phyloP scores from a whole-genome alignment of 768 basidiomycete genomes.

The Auricularia auricula-judae region DNA sequence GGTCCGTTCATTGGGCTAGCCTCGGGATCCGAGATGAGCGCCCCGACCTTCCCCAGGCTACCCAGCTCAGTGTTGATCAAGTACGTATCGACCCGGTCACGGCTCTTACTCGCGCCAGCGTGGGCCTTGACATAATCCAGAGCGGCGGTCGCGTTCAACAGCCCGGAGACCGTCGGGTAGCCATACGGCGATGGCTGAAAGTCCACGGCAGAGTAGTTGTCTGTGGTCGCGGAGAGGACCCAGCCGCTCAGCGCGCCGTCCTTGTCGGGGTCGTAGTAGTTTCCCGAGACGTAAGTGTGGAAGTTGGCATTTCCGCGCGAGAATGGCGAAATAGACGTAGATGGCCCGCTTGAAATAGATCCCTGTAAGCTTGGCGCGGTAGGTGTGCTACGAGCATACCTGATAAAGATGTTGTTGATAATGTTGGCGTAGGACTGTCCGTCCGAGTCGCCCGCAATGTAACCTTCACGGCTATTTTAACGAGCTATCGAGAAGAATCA shows the following conservation, averaged over 20 bases:
- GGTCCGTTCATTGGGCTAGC: slow-evolving; percentile 21
- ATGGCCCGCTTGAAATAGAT: slow-evolving; percentile 15
- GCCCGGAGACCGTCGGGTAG: slow-evolving; percentile 21
- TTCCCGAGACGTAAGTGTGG: slow-evolving; percentile 24
- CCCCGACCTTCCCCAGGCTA: slow-evolving; percentile 24
- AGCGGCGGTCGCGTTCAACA: slow-evolving; percentile 22
- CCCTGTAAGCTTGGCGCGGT: background rate
- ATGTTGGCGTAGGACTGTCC: slow-evolving; percentile 25
- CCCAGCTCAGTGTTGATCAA: slow-evolving; percentile 23
- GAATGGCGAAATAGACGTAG: slow-evolving; percentile 19
- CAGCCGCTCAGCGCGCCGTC: slow-evolving; percentile 13
- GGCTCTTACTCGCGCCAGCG: slow-evolving; percentile 23
- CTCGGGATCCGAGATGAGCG: slow-evolving; percentile 20
- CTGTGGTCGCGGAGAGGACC: slow-evolving; percentile 17
- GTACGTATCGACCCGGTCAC: slow-evolving; percentile 23
- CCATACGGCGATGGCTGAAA: slow-evolving; percentile 20
- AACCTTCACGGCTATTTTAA: slow-evolving; percentile 8
- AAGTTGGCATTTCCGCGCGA: slow-evolving; percentile 28
- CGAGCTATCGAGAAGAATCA: background rate
- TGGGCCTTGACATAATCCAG: slow-evolving; percentile 18
- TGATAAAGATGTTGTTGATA: slow-evolving; percentile 25
- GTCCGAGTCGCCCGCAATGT: slow-evolving; percentile 27
- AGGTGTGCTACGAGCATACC: background rate
- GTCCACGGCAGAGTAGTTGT: slow-evolving; percentile 22
- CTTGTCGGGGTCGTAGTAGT: slow-evolving; percentile 25